Conservation (phyloP, 2,329 filamentous ascomycete species). For the Paecilomyces sp. region DNA sequence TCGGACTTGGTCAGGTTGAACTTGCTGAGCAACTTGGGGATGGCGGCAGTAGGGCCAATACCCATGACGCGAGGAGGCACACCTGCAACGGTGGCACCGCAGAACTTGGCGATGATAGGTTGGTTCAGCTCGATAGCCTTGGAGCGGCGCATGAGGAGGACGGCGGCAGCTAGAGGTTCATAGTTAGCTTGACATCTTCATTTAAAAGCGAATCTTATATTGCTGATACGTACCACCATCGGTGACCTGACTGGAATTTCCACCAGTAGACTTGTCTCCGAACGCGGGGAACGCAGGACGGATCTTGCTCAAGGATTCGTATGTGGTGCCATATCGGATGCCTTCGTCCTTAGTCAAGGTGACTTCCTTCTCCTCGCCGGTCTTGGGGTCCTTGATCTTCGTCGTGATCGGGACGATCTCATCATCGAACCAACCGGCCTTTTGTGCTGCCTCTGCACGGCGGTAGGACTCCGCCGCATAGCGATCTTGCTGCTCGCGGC, state of each 20-base stretch:
- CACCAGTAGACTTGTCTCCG: slow-evolving; percentile 78
- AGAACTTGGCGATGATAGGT: slow-evolving; percentile 91
- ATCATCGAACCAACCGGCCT: slow-evolving; percentile 83
- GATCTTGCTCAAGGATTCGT: slow-evolving; percentile 74
- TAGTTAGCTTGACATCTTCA: background rate
- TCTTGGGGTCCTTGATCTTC: slow-evolving; percentile 74
- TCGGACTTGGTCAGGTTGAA: slow-evolving; percentile 72
- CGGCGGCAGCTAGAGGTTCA: slow-evolving; percentile 55
- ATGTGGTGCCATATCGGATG: slow-evolving; percentile 82
- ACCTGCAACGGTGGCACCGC: slow-evolving; percentile 83
- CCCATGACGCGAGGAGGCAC: slow-evolving; percentile 95
- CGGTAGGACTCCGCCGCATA: slow-evolving; percentile 84
- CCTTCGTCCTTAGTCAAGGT: slow-evolving; percentile 83
- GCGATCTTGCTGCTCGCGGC: slow-evolving; percentile 71
- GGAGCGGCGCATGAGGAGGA: slow-evolving; percentile 90
- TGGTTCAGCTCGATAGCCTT: slow-evolving; percentile 80
- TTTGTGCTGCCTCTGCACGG: slow-evolving; percentile 82
- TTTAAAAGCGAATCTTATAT: background rate
- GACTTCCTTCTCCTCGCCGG: slow-evolving; percentile 68
- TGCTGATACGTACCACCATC: slow-evolving; percentile 60
- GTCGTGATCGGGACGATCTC: slow-evolving; percentile 88
- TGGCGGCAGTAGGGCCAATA: slow-evolving; percentile 57
- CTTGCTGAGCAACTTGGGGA: slow-evolving; percentile 75
- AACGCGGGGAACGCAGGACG: slow-evolving; percentile 84
- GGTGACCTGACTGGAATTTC: slow-evolving; percentile 91